Evolutionary conservation across 1,284 basidiomycete genomes (phyloP), one percentile per base, ranked within the genome.

Genomic region (Marasmius oreades): DNA sequence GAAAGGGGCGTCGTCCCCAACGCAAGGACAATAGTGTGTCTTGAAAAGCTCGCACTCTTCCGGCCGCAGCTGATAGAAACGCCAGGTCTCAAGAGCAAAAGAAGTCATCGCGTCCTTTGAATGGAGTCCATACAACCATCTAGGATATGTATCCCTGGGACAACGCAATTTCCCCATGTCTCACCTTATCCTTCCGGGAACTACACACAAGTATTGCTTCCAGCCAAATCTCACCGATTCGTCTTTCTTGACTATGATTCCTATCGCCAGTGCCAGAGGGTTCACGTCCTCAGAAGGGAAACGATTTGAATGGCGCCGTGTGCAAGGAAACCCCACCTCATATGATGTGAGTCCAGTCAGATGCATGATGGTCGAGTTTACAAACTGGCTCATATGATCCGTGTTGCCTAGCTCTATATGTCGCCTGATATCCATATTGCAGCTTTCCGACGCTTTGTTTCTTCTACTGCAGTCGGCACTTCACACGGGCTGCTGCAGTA

Each of bases 401-500:
- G 34, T 53, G 43, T 23, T 45, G 20, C 55, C 26, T 62, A 87
- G 82, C 66, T 85, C 45, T 80, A 73, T 61, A 69, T 75, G 47
- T 70, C 71, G 34, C 75, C 75, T 18, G 74, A 76, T 55, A 68
- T 66, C 31, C 73, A 75, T 55, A 79, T 88, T 55, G 88, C 81
- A 20, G 73, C 74, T 22, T 89, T 84, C 68, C 78, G 77, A 55
- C 77, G 76, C 23, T 81, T 77, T 60, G 57, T 73, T 28, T 77
- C 81, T 56, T 64, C 68, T n/a, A 83, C 86, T 1, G 76, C 77
- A 0, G 77, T 88, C 39, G 87, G 87, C 0, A 78, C 80, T 51
- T 76, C 81, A 31, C 80, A 86, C 66, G 88, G 80, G 10, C 73
- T 79, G 58, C 66, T 90, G 55, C 77, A 81, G 59, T 88, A 86